Evolutionary conservation across 73 alveolate genomes (phyloP).

Genomic region (Vitrella brassicaformis): DNA sequence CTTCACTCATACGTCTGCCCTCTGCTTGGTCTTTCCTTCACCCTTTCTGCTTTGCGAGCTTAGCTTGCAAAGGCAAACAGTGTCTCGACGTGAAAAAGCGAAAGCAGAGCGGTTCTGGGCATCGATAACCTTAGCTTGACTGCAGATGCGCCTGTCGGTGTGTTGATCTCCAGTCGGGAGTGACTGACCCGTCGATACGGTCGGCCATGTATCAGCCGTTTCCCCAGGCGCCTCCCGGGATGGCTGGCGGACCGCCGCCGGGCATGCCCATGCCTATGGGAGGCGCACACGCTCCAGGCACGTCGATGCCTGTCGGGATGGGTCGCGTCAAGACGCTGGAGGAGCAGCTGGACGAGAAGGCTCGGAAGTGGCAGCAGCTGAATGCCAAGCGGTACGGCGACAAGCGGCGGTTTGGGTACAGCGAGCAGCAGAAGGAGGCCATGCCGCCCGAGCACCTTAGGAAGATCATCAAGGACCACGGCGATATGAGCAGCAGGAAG

Average conservation of each 20-base stretch:
- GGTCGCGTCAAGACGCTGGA: background rate
- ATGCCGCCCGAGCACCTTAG: conserved; percentile 73
- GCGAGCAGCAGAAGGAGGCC: conserved; percentile 57
- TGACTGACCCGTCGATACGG: no score
- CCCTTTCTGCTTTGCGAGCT: no score
- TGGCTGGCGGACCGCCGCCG: background rate
- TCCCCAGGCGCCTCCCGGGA: background rate
- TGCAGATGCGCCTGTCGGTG: no score
- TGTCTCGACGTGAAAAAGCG: no score
- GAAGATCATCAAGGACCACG: conserved; percentile 90
- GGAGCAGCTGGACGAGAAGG: conserved; percentile 51
- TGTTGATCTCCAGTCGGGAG: no score
- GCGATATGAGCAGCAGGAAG: conserved; percentile 96
- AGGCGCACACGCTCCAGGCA: background rate
- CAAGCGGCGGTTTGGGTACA: conserved; percentile 60
- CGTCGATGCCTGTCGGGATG: no score
- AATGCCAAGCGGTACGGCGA: conserved; percentile 65
- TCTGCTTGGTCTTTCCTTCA: no score
- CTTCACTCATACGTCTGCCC: no score
- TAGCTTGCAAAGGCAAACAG: no score
- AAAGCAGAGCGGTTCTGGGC: no score
- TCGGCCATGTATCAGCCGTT: no score
- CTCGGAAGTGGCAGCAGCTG: conserved; percentile 65
- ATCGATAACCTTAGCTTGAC: no score
- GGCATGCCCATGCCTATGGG: background rate